Base-by-base conservation (phyloP, 176 grass and related monocot species). In the Oryza nivara region DNA sequence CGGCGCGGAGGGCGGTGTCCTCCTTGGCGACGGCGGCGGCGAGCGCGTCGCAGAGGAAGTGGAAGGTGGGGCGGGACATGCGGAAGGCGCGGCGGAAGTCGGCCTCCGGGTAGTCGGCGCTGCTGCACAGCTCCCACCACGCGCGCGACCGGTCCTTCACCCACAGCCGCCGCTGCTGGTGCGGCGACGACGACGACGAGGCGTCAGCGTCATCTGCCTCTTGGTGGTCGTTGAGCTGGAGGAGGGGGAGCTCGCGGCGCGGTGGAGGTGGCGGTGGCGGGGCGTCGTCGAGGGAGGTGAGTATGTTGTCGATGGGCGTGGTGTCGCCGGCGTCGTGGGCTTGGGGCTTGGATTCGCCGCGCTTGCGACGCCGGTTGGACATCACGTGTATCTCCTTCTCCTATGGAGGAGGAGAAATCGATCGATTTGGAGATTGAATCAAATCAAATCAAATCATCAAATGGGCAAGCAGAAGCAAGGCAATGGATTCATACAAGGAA, bases 71-170 rank as follows among this genome's bases (percentile, higher is more conserved):
- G 9, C 85, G 91, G 9, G 82, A 65, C 91, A 93, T 93, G 23
- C 91, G 91, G 78, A 93, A 93, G 40, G 88, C 85, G 9, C 48
- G 78, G n/a, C 88, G 74, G 85, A 89, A 92, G 17, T 86, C 90
- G 14, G 70, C 35, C 80, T 92, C 90, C 36, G 87, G 90, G 76
- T 72, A 92, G 35, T 51, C 79, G 7, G 87, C 65, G 83, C 77
- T 78, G 80, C 81, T 38, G 5, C 36, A 38, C 36, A 38, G 36
- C 5, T 38, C 5, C 36, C 36, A 38, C 36, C 36, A 38, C 36
- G 36, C 36, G 5, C 36, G 36, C 36, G 36, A 38, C 36, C 36
- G 36, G 36, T 38, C 36, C 36, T 38, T 38, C 36, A 38, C 36
- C 36, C 36, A 38, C 36, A 38, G 36, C 5, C 36, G 36, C 36